phyloP scores from a whole-genome alignment of 768 basidiomycete genomes.

The Lactarius sp. region DNA sequence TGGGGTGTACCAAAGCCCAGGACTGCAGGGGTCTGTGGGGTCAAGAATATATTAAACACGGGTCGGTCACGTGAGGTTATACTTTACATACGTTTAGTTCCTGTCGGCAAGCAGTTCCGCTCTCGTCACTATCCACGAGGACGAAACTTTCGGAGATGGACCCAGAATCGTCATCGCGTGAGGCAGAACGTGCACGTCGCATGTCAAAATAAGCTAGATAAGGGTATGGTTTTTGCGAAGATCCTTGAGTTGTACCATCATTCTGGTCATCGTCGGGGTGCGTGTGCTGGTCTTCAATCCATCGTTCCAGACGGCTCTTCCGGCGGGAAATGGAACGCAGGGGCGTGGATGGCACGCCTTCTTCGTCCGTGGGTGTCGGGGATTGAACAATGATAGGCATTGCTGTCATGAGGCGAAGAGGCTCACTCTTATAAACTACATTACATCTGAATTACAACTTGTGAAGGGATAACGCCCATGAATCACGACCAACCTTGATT shows the following conservation, averaged over 20 bases:
- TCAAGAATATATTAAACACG: constrained; percentile 10
- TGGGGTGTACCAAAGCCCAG: constrained; percentile 28
- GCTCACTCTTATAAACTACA: neutral
- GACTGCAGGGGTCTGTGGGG: constrained; percentile 23
- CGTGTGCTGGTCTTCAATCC: constrained; percentile 41
- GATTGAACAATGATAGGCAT: constrained; percentile 24
- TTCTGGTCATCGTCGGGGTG: constrained; percentile 24
- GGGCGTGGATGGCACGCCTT: constrained; percentile 24
- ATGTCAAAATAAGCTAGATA: constrained; percentile 41
- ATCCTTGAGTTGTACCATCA: constrained; percentile 28
- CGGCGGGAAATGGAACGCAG: constrained; percentile 33
- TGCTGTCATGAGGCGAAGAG: constrained; percentile 6
- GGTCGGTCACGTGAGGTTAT: constrained; percentile 17
- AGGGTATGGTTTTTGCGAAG: constrained; percentile 33
- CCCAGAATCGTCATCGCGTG: constrained; percentile 32
- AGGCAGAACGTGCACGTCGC: constrained; percentile 30
- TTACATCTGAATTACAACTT: neutral
- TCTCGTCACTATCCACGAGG: constrained; percentile 35
- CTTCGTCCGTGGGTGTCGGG: constrained; percentile 23
- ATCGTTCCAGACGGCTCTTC: constrained; percentile 40
- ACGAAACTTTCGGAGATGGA: constrained; percentile 40
- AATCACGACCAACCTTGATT: constrained; percentile 11
- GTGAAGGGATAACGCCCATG: neutral
- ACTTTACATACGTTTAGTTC: constrained; percentile 14
- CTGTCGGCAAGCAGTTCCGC: constrained; percentile 8